Evolutionary conservation across 495 filamentous ascomycete genomes (phyloP), one percentile per base, ranked within the genome.

Genomic region (Xylaria curta): DNA sequence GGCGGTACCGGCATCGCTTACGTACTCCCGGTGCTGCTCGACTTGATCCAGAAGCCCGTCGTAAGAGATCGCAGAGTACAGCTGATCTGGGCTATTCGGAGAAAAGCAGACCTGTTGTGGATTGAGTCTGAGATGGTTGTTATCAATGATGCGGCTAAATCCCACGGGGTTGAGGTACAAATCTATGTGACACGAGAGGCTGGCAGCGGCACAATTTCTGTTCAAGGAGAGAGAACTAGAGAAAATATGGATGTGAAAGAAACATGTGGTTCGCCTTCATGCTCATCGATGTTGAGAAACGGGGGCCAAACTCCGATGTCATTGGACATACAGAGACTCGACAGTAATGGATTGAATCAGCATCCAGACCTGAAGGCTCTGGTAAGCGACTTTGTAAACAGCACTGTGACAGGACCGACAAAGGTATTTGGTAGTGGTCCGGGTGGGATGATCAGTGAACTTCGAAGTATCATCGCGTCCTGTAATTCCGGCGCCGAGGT

Each of bases 1-100:
- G 89, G 90, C 40, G 89, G 91, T 10, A 92, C 90, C 0, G 90
- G 90, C 5, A 86, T 91, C 46, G 86, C 89, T 0, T 91, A 89
- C 73, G 85, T 89, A 2, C 82, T 91, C 0, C 89, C 90, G 0
- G 76, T 89, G 0, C 76, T 90, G 1, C 81, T 88, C 10, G 74
- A 81, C 0, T 72, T 89, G 26, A 76, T 81, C 19, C 73, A 80
- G n/a, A 76, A 80, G 17, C 44, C 78, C 65, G 64, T 76, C 58
- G 66, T 68, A 64, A 70, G 77, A 4, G 75, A 76, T 28, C 73
- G 83, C 21, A 81, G 76, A 19, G 72, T 92, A 5, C 87, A 89
- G 61, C 84, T 92, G 31, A 83, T 91, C 38, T 92, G 90, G 90
- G 86, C 87, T 8, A 79, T 91, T 10, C 86, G 89, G 49, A 81